These are phyloP conservation scores for Tubosaeta sp. DNA, from an alignment of 768 basidiomycete genomes.

Conservation along the genomic window DNA sequence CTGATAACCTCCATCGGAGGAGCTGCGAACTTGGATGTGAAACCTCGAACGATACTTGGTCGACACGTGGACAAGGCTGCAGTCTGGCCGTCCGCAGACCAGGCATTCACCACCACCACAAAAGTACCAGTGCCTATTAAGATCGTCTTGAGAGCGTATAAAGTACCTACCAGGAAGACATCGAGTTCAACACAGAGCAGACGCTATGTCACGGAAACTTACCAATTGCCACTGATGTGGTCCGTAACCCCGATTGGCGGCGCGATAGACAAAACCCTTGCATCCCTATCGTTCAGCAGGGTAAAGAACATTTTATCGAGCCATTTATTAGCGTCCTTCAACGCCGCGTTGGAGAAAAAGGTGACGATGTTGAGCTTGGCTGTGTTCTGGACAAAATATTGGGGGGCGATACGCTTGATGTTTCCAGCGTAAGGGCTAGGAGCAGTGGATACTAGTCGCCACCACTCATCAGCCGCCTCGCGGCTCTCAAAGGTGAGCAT, in stretches of 20 bases:
- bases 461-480: slow-evolving; percentile 27
- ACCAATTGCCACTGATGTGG: slow-evolving; percentile 2
- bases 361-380: neutral
- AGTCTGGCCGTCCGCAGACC: neutral
- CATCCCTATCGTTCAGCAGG: neutral
- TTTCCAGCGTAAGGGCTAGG: slow-evolving; percentile 1
- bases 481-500: slow-evolving; percentile 20
- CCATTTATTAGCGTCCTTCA: neutral
- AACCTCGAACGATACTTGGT: slow-evolving; percentile 1
- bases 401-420: neutral
- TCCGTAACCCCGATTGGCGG: neutral
- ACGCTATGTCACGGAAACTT: neutral
- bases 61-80: neutral
- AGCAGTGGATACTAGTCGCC: slow-evolving; percentile 17
- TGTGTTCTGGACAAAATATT: neutral
- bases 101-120: neutral
- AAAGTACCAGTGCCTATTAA: slow-evolving; percentile 4
- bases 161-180: neutral
- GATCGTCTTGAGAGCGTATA: neutral
- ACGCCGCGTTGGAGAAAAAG: neutral
- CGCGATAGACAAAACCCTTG: neutral
- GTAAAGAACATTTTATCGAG: slow-evolving; percentile 2
- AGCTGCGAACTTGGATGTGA: neutral
- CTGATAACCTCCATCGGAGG: neutral
- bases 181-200: neutral